Evolutionary conservation across 495 filamentous ascomycete genomes (phyloP).

Genomic region (Podospora didyma): DNA sequence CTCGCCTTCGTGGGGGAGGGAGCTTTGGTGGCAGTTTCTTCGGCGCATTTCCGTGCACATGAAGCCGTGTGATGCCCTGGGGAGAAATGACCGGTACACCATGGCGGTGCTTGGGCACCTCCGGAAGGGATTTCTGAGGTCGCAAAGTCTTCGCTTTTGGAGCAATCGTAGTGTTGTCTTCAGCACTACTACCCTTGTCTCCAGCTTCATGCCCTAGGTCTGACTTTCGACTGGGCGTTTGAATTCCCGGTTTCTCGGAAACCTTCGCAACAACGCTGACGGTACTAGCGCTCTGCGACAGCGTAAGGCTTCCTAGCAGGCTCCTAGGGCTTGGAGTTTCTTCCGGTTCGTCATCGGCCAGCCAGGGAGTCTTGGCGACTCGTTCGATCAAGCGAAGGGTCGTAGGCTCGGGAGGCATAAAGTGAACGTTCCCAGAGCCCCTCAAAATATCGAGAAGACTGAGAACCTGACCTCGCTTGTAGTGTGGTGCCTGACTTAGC

Average conservation of each 20-base stretch:
- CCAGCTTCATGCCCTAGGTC: constrained; percentile 23
- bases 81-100: constrained; percentile 38
- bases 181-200: constrained; percentile 2
- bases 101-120: constrained; percentile 44
- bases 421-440: constrained; percentile 64
- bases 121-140: constrained; percentile 40
- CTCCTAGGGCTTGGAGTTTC: constrained; percentile 11
- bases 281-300: constrained; percentile 45
- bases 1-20: constrained; percentile 47
- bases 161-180: constrained; percentile 6
- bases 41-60: constrained; percentile 23
- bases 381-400: constrained; percentile 79
- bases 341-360: constrained; percentile 44
- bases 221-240: constrained; percentile 68
- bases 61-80: constrained; percentile 18
- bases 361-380: constrained; percentile 80
- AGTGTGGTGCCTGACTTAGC: constrained; percentile 75
- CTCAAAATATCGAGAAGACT: constrained; percentile 67
- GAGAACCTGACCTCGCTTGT: constrained; percentile 85
- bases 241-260: constrained; percentile 78
- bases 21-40: constrained; percentile 55
- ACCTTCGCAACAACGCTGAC: constrained; percentile 73
- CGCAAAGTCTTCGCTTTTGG: constrained; percentile 23
- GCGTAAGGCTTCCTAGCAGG: constrained; percentile 47
- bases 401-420: constrained; percentile 86